These are phyloP conservation scores for Sesbania bispinosa DNA, from an alignment of 306 rosid genomes.

Conservation along the genomic window DNA sequence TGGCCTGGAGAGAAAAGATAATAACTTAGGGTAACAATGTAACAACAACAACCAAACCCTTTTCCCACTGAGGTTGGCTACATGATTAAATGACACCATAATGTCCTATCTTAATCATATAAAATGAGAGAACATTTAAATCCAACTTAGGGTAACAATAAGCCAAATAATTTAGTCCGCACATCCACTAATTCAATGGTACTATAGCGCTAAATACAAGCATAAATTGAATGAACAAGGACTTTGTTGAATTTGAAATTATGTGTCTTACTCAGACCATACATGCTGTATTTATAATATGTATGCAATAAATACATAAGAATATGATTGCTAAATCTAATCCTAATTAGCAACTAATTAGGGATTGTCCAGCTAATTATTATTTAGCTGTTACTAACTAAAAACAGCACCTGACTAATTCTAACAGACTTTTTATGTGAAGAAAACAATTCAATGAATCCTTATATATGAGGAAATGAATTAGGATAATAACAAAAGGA, in stretches of 20 bases:
- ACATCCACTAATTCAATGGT: not conserved
- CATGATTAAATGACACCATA: not conserved
- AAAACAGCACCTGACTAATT: no score
- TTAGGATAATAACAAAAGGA: not conserved
- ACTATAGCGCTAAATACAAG: not conserved
- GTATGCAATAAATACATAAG: no score
- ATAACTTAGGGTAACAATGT: not conserved
- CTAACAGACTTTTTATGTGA: no score
- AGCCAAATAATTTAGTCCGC: not conserved
- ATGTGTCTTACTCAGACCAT: no score
- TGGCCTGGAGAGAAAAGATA: slow-evolving; percentile 47
- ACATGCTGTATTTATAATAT: no score
- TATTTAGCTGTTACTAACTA: no score
- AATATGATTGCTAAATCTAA: no score
- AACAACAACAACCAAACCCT: not conserved
- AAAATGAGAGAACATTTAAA: not conserved
- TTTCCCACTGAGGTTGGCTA: not conserved
- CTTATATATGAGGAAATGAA: not conserved
- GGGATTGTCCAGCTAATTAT: no score
- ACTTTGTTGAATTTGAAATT: not conserved
- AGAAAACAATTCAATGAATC: not conserved
- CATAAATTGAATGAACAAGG: not conserved
- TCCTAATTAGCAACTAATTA: no score
- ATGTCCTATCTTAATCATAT: not conserved
- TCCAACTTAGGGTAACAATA: not conserved